phyloP scores from a whole-genome alignment of 192 early-diverging fungal species.

The Backusella macrospora region DNA sequence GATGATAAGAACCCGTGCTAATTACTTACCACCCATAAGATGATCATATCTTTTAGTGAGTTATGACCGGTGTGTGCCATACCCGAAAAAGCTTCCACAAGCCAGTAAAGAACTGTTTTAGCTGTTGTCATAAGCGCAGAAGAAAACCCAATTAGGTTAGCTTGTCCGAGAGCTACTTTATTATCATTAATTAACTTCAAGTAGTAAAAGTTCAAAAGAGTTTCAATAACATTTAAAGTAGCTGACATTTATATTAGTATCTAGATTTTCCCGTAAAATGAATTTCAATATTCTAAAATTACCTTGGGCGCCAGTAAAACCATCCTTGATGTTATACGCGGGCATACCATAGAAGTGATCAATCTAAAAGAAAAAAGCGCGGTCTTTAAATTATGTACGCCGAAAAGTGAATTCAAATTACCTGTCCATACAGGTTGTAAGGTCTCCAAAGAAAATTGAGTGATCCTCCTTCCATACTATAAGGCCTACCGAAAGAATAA shows the following conservation, averaged over 20 bases:
- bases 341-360: conserved; percentile 39
- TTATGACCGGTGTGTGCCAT: conserved; percentile 36
- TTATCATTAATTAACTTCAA: conserved; percentile 14
- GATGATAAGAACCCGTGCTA: background rate
- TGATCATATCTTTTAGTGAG: conserved; percentile 1
- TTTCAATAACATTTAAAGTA: conserved; percentile 38
- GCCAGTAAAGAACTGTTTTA: conserved; percentile 40
- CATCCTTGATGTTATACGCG: conserved; percentile 33
- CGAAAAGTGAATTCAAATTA: background rate
- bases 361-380: conserved; percentile 21
- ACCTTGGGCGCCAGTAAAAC: conserved; percentile 44
- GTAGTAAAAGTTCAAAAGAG: conserved; percentile 31
- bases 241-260: background rate
- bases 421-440: conserved; percentile 41
- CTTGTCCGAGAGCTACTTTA: conserved; percentile 3
- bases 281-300: background rate
- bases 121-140: conserved; percentile 28
- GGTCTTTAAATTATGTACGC: background rate
- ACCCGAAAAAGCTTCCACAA: conserved; percentile 37
- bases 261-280: background rate
- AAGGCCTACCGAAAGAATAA: conserved; percentile 20
- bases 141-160: conserved; percentile 34
- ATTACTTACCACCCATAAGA: conserved; percentile 33
- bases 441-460: conserved; percentile 36
- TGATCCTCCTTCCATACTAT: conserved; percentile 35